These are phyloP conservation scores for Trichaptum fuscoviolaceum DNA, from an alignment of 768 basidiomycete genomes.

Conservation along the genomic window DNA sequence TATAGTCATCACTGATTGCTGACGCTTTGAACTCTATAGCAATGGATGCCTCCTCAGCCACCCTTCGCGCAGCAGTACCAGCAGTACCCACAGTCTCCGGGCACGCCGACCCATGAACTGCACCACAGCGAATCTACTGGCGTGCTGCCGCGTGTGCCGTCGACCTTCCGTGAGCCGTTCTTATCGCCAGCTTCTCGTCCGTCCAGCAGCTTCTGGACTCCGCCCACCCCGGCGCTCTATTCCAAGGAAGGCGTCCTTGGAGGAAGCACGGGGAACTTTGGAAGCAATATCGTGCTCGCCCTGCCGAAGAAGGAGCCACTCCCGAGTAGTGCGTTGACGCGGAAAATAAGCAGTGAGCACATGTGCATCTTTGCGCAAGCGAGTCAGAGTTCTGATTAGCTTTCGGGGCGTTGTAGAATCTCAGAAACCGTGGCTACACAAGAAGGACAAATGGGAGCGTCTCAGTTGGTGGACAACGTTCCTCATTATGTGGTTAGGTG, in stretches of 20 bases:
- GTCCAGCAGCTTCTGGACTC: conserved; percentile 54
- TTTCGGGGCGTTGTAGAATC: not conserved
- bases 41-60: conserved; percentile 16
- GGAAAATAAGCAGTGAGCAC: conserved; percentile 7
- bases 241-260: not conserved
- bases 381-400: not conserved
- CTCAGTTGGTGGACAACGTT: conserved; percentile 49
- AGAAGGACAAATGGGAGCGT: conserved; percentile 35
- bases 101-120: not conserved
- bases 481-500: conserved; percentile 35
- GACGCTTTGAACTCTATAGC: not conserved
- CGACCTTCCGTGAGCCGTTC: conserved; percentile 59
- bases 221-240: conserved; percentile 31
- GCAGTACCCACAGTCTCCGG: not conserved
- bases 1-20: not conserved
- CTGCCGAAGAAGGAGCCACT: conserved; percentile 1
- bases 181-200: conserved; percentile 68
- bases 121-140: conserved; percentile 7
- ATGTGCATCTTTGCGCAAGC: too few relatives aligned
- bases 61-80: conserved; percentile 8
- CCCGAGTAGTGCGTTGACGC: not conserved
- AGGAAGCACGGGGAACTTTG: not conserved
- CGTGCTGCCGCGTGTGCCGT: conserved; percentile 36
- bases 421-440: conserved; percentile 46
- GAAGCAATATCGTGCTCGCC: not conserved